These are phyloP conservation scores for Sechiopsis laciniata DNA, from an alignment of 306 rosid genomes.

Conservation along the genomic window DNA sequence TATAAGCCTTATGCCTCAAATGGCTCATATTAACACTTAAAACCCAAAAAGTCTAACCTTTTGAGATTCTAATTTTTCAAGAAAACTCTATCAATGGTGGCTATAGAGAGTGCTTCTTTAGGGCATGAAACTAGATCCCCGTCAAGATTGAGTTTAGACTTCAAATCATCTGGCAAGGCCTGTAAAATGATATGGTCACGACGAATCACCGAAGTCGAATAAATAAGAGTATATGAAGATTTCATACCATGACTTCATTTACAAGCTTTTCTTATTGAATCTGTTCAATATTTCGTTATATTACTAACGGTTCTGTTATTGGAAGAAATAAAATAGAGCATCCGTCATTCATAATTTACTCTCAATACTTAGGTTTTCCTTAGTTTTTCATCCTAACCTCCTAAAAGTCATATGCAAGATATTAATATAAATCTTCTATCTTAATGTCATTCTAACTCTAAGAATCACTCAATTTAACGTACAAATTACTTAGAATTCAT, in stretches of 20 bases:
- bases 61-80: conserved; percentile 64
- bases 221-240: conserved; percentile 9
- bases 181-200: conserved; percentile 37
- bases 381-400: no score
- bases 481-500: no score
- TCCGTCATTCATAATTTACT: no score
- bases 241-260: conserved; percentile 89
- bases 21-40: neutral
- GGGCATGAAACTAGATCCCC: conserved; percentile 95
- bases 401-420: no score
- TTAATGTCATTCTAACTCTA: no score
- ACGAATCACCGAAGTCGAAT: conserved; percentile 5
- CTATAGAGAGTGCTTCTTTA: conserved; percentile 82
- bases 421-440: no score
- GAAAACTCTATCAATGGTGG: conserved; percentile 69
- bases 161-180: conserved; percentile 98
- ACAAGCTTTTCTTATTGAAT: conserved; percentile 96
- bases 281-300: no score
- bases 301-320: no score
- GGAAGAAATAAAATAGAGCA: no score
- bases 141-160: conserved; percentile 79
- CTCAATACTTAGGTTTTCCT: no score
- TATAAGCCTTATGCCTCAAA: conserved; percentile 2
- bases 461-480: no score
- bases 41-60: conserved; percentile 42